phyloP scores from a whole-genome alignment of 371 early-diverging fungal species.

The Apophysomyces elegans region DNA sequence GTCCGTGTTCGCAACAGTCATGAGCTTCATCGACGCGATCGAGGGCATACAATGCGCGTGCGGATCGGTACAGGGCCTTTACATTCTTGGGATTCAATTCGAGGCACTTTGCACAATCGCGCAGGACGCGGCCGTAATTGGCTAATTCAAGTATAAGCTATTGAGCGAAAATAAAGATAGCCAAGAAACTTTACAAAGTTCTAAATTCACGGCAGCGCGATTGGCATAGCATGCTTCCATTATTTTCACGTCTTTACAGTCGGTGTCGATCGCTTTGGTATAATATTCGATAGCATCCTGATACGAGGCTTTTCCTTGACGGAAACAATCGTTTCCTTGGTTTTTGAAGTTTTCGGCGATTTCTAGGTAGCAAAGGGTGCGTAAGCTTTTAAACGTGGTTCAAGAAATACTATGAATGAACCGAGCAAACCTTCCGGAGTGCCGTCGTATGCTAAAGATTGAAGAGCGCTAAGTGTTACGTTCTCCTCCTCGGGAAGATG shows the following conservation, averaged over 20 bases:
- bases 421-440: constrained; percentile 81
- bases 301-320: constrained; percentile 69
- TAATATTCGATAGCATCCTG: constrained; percentile 86
- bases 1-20: constrained; percentile 81
- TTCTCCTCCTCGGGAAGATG: constrained; percentile 80
- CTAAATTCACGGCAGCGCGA: constrained; percentile 92
- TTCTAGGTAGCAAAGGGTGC: constrained; percentile 56
- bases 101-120: constrained; percentile 89
- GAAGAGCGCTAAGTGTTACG: constrained; percentile 80
- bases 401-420: too few species aligned
- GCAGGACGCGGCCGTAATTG: constrained; percentile 84
- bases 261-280: constrained; percentile 83
- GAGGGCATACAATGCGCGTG: constrained; percentile 77
- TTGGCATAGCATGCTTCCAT: constrained; percentile 83
- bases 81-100: constrained; percentile 78
- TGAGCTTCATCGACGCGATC: constrained; percentile 84
- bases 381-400: too few species aligned
- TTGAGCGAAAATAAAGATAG: background rate
- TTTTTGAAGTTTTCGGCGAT: constrained; percentile 93
- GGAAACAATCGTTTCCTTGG: constrained; percentile 94
- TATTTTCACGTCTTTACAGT: constrained; percentile 76
- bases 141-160: constrained; percentile 27
- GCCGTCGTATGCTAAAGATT: constrained; percentile 90
- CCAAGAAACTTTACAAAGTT: constrained; percentile 64
- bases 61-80: constrained; percentile 93